A percentile compares a stretch with the other conserved stretches of the same genome.
Conservation (phyloP, 345 rosid species). For the Corymbia maculata region DNA sequence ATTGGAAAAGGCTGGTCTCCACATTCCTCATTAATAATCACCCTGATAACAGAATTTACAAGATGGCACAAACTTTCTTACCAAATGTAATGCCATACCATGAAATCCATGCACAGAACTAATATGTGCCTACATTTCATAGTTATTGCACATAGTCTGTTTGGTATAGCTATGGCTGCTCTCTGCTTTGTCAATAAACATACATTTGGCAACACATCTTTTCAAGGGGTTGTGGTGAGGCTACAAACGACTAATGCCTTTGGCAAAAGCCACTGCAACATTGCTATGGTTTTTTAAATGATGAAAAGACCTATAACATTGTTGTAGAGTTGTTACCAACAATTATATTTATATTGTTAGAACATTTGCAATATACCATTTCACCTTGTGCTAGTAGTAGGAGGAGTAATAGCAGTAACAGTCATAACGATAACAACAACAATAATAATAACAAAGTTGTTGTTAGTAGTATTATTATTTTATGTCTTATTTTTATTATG, state of each 20-base stretch:
- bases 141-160: neutral
- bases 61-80: neutral
- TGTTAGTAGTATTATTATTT: neutral
- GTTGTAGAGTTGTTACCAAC: neutral
- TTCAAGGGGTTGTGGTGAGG: neutral
- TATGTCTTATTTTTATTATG: neutral
- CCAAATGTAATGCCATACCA: neutral
- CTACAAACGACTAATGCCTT: neutral
- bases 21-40: neutral
- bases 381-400: neutral
- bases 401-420: neutral
- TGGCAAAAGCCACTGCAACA: neutral
- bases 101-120: neutral
- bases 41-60: neutral
- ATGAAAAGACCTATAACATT: neutral
- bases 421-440: neutral
- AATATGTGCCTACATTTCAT: neutral
- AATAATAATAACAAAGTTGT: neutral
- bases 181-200: neutral
- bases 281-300: neutral
- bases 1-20: neutral
- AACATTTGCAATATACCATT: neutral
- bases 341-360: neutral
- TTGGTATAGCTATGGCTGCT: neutral
- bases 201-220: neutral